A percentile compares a stretch with the other conserved stretches of the same genome.
Evolutionary conservation across 2,329 filamentous ascomycete genomes (phyloP).

Genomic region (Alternaria brassicicola): DNA sequence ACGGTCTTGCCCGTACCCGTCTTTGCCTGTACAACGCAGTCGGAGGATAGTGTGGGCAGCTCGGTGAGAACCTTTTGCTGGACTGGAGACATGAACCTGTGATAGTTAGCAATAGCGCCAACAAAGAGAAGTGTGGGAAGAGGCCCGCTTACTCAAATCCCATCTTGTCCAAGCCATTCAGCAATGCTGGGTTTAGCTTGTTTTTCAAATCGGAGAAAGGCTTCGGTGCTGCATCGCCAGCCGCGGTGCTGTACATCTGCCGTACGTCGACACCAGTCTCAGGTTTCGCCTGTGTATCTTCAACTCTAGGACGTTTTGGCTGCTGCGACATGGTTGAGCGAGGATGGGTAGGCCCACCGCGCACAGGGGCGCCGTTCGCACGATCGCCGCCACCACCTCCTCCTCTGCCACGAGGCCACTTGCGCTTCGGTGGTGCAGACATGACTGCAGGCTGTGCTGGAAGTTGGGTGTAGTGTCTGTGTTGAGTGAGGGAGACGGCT

Average conservation of each 20-base stretch:
- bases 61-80: slow-evolving; percentile 61
- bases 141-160: slow-evolving; percentile 43
- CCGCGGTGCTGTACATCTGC: slow-evolving; percentile 32
- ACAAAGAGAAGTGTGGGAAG: not conserved
- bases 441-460: slow-evolving; percentile 16
- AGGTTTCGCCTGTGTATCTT: slow-evolving; percentile 11
- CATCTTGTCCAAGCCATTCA: slow-evolving; percentile 45
- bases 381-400: slow-evolving; percentile 17
- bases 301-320: slow-evolving; percentile 32
- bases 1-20: slow-evolving; percentile 60
- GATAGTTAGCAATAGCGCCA: slow-evolving; percentile 13
- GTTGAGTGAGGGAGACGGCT: slow-evolving; percentile 17
- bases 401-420: slow-evolving; percentile 28
- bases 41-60: slow-evolving; percentile 56
- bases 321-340: slow-evolving; percentile 27
- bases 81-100: slow-evolving; percentile 59
- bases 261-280: slow-evolving; percentile 27
- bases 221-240: slow-evolving; percentile 29
- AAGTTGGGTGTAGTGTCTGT: slow-evolving; percentile 17
- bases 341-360: slow-evolving; percentile 12
- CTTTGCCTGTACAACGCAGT: slow-evolving; percentile 61
- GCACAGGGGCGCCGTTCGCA: slow-evolving; percentile 10
- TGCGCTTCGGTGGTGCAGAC: slow-evolving; percentile 34
- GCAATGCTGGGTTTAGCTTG: slow-evolving; percentile 33
- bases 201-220: slow-evolving; percentile 38